Conservation (phyloP, 2,329 filamentous ascomycete genomes). For the Monascus ruber region DNA sequence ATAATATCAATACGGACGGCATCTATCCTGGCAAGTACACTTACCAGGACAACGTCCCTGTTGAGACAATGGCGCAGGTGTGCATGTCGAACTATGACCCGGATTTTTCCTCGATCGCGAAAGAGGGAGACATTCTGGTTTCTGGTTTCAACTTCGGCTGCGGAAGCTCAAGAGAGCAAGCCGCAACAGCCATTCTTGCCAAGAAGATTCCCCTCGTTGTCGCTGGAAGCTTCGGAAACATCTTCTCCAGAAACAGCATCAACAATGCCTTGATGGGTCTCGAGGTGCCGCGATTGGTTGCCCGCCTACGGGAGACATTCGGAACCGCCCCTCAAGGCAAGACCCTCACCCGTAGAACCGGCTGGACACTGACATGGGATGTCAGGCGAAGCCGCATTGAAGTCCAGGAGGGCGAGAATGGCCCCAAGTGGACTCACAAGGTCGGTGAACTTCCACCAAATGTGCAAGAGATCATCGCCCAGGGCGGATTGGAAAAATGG, state of each 20-base stretch:
- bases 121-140: conserved; percentile 68
- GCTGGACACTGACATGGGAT: conserved; percentile 78
- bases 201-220: conserved; percentile 72
- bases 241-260: conserved; percentile 55
- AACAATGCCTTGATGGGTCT: conserved; percentile 30
- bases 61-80: conserved; percentile 72
- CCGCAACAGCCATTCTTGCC: conserved; percentile 75
- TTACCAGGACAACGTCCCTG: conserved; percentile 73
- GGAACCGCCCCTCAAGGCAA: conserved; percentile 37
- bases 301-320: conserved; percentile 22
- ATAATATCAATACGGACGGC: conserved; percentile 83
- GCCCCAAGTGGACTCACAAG: conserved; percentile 62
- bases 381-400: conserved; percentile 58
- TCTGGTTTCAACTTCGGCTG: conserved; percentile 83
- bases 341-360: conserved; percentile 58
- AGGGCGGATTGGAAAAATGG: conserved; percentile 72
- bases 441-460: conserved; percentile 76
- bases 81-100: conserved; percentile 93
- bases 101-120: conserved; percentile 52
- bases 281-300: conserved; percentile 25
- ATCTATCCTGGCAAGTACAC: conserved; percentile 91
- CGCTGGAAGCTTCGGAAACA: conserved; percentile 70
- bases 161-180: conserved; percentile 71
- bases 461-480: conserved; percentile 73
- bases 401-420: conserved; percentile 57